Evolutionary conservation across 805 yeast genomes (phyloP), one percentile per base, ranked within the genome.

Genomic region (Sugiyamaella smithiae): DNA sequence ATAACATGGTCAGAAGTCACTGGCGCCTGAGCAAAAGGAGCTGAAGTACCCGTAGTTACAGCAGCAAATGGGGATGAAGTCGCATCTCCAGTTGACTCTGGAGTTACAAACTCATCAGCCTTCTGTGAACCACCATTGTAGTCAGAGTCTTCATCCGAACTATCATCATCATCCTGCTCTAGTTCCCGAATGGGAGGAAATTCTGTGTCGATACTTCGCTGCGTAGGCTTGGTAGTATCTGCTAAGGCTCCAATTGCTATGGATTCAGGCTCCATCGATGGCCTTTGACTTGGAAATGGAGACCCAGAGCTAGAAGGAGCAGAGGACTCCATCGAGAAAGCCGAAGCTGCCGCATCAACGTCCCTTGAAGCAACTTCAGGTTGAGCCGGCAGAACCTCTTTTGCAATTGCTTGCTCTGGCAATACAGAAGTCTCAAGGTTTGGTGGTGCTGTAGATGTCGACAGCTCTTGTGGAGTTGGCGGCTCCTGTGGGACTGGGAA

Each of bases 81-180:
- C 8, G 33, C 22, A 3, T 40, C 54, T 36, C 54, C 44, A 28
- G 52, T 16, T 43, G 48, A 31, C 31, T 36, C 45, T 11, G 56
- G 48, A 3, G 55, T 41, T 35, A 44, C 26, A 22, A 47, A 43
- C 33, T 40, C 43, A 20, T 40, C 52, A 19, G 24, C 50, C 26
- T 48, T 35, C 33, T 19, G 31, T 14, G 41, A 33, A 17, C 12
- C 42, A 14, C 12, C 33, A 14, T 44, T 11, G 5, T 26, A 17
- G 38, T 42, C 17, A 8, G 54, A 65, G 19, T 61, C 67, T 22
- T 63, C 68, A 23, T 62, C 67, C 14, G 59, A 60, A 37, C 56
- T 46, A 8, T 57, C 62, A 5, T 56, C 61, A 14, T 49, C 62
- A 14, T 43, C 53, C 17, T 36, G 37, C 16, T 55, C 57, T 4